These are phyloP conservation scores for Aspergillus eucalypticola DNA, from an alignment of 2,329 filamentous ascomycete species.

Conservation along the genomic window DNA sequence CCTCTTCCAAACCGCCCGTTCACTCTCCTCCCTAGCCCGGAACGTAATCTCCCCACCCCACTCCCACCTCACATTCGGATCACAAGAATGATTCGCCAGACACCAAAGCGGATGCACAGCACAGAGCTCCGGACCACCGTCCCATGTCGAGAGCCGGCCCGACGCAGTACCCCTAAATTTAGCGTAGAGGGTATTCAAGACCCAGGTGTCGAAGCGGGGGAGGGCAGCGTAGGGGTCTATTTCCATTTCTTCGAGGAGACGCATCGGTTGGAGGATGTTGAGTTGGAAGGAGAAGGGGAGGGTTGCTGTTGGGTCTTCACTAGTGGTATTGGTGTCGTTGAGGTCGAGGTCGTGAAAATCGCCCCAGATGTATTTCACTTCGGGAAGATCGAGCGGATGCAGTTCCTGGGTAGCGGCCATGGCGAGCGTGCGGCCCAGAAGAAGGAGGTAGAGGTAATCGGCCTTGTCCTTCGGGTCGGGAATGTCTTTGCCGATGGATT, in stretches of 20 bases:
- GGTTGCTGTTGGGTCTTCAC: slow-evolving; percentile 39
- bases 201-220: slow-evolving; percentile 50
- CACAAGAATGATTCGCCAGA: slow-evolving; percentile 92
- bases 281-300: slow-evolving; percentile 63
- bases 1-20: slow-evolving; percentile 40
- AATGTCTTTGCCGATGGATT: slow-evolving; percentile 60
- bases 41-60: slow-evolving; percentile 63
- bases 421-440: slow-evolving; percentile 60
- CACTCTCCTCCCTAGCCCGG: slow-evolving; percentile 33
- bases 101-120: slow-evolving; percentile 97
- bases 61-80: slow-evolving; percentile 93
- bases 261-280: slow-evolving; percentile 60
- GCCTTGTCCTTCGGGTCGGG: slow-evolving; percentile 58
- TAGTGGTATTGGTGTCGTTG: slow-evolving; percentile 10
- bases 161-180: slow-evolving; percentile 94
- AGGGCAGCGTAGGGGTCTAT: slow-evolving; percentile 58
- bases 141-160: slow-evolving; percentile 72
- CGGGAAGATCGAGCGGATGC: slow-evolving; percentile 61
- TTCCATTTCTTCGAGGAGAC: slow-evolving; percentile 64
- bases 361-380: slow-evolving; percentile 66
- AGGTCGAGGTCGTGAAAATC: slow-evolving; percentile 54
- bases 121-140: slow-evolving; percentile 84
- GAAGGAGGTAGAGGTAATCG: slow-evolving; percentile 61
- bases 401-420: slow-evolving; percentile 61
- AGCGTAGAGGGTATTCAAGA: slow-evolving; percentile 86